Conservation (phyloP, 345 rosid genomes). For the Erodium maritimum region DNA sequence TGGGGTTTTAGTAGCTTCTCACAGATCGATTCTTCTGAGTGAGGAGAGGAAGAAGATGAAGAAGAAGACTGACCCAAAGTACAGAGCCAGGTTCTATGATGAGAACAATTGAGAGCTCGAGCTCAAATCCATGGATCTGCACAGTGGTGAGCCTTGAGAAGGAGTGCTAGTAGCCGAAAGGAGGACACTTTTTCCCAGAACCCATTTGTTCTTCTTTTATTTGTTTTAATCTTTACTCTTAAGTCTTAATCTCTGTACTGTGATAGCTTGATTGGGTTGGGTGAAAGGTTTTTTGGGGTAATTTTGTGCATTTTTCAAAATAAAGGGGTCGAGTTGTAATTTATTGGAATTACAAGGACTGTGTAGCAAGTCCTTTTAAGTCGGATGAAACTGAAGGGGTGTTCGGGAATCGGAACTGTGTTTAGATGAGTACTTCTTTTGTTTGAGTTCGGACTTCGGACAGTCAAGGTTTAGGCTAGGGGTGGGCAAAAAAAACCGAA, state of each 20-base stretch:
- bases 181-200: slow-evolving; percentile 9
- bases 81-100: neutral
- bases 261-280: neutral
- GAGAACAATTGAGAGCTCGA: neutral
- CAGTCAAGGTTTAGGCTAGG: no score
- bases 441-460: neutral
- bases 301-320: neutral
- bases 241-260: neutral
- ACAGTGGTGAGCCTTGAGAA: neutral
- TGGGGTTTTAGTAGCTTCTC: neutral
- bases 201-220: neutral
- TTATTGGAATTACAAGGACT: neutral
- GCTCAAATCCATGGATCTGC: slow-evolving; percentile 14
- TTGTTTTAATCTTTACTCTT: neutral
- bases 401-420: neutral
- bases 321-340: neutral
- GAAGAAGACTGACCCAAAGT: neutral
- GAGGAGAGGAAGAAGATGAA: neutral
- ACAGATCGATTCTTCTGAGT: neutral
- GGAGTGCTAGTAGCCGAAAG: slow-evolving; percentile 10
- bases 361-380: neutral
- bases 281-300: slow-evolving; percentile 9
- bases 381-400: neutral
- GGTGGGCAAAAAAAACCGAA: no score
- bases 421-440: neutral